A percentile compares a stretch with the other conserved stretches of the same genome.
These are phyloP conservation scores for Purpureocillium takamizusanense DNA, from an alignment of 2,329 filamentous ascomycete species.

Conservation along the genomic window DNA sequence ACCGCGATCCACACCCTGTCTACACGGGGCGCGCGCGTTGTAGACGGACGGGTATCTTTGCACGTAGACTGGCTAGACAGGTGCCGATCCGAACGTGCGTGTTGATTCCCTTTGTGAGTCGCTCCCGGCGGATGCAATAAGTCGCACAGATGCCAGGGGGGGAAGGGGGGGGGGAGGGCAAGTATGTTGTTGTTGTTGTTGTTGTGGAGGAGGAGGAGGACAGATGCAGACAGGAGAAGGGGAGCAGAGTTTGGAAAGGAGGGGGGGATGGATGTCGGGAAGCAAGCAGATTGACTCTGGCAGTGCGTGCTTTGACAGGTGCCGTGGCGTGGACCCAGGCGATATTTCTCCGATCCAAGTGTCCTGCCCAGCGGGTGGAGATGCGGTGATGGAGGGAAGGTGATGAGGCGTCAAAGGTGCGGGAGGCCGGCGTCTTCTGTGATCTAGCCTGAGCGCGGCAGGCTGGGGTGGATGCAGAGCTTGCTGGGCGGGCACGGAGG, in stretches of 20 bases:
- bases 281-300: slow-evolving; percentile 4
- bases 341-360: background rate
- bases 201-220: too few relatives aligned
- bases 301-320: slow-evolving; percentile 4
- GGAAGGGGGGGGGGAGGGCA: too few relatives aligned
- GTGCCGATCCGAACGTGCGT: too few relatives aligned
- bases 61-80: too few relatives aligned
- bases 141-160: too few relatives aligned
- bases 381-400: too few relatives aligned
- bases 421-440: slow-evolving; percentile 1
- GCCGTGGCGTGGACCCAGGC: slow-evolving; percentile 3
- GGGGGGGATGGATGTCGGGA: background rate
- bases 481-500: too few relatives aligned
- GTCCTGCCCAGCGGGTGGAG: background rate
- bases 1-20: too few relatives aligned
- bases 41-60: too few relatives aligned
- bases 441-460: background rate
- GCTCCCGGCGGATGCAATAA: too few relatives aligned
- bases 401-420: background rate
- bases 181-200: background rate
- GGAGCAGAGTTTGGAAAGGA: background rate
- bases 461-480: background rate
- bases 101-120: too few relatives aligned
- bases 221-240: background rate
- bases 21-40: too few relatives aligned